A percentile compares a stretch with the other conserved stretches of the same genome.
phyloP scores from a whole-genome alignment of 2,329 filamentous ascomycete genomes.

The Venturiaceae sp. region DNA sequence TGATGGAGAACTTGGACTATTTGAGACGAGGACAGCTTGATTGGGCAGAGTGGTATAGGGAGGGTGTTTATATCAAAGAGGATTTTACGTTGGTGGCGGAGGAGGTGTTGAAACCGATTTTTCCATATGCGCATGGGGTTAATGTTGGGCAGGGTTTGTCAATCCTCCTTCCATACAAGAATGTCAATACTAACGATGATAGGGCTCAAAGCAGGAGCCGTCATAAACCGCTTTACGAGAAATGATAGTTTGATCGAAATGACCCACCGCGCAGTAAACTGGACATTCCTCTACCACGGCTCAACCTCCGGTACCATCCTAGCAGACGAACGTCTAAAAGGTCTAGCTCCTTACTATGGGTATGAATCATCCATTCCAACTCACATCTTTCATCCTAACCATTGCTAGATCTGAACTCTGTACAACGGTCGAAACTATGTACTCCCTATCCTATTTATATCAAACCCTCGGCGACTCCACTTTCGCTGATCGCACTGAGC shows the following conservation, averaged over 20 bases:
- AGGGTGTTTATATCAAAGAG: conserved; percentile 15
- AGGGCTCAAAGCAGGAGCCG: conserved; percentile 36
- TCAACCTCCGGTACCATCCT: conserved; percentile 38
- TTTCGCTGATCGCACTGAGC: conserved; percentile 43
- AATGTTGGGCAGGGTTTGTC: conserved; percentile 16
- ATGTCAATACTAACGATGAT: conserved; percentile 11
- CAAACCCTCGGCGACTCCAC: conserved; percentile 34
- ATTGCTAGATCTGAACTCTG: conserved; percentile 45
- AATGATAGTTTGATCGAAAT: conserved; percentile 32
- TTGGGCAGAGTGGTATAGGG: conserved; percentile 22
- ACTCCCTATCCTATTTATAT: conserved; percentile 42
- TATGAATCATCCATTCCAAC: too few species aligned
- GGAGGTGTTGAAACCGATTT: conserved; percentile 14
- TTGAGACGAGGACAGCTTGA: conserved; percentile 25
- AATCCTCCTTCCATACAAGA: not conserved
- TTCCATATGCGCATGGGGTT: conserved; percentile 14
- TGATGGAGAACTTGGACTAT: conserved; percentile 34
- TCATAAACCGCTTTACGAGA: conserved; percentile 34
- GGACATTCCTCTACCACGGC: conserved; percentile 39
- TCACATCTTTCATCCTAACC: not conserved
- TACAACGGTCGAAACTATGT: conserved; percentile 42
- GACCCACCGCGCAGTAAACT: conserved; percentile 33
- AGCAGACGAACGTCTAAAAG: conserved; percentile 39
- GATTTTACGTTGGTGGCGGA: conserved; percentile 17
- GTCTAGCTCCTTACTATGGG: conserved; percentile 31